Evolutionary conservation across 148 eudicot genomes (phyloP).

Genomic region (Polygonum maritimum): DNA sequence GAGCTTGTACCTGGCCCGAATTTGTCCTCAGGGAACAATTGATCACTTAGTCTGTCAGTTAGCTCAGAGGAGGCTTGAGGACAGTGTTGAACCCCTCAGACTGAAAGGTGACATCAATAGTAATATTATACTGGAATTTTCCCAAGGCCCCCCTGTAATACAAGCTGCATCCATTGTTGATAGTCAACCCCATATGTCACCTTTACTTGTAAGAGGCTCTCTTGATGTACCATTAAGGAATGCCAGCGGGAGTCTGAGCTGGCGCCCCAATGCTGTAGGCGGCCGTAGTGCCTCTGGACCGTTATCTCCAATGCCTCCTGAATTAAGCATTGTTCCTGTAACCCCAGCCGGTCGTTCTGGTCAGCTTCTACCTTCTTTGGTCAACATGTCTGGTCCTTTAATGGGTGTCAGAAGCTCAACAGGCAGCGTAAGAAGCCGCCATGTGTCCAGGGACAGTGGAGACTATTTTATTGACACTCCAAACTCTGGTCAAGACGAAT

Average conservation of each 20-base stretch:
- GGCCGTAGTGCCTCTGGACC: conserved; percentile 98
- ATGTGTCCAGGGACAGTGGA: conserved; percentile 96
- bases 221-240: conserved; percentile 88
- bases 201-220: conserved; percentile 93
- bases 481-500: conserved; percentile 86
- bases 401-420: conserved; percentile 96
- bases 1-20: conserved; percentile 88
- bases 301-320: conserved; percentile 87
- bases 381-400: conserved; percentile 98
- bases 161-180: conserved; percentile 62
- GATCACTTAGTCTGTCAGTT: conserved; percentile 95
- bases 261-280: conserved; percentile 86
- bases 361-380: conserved; percentile 85
- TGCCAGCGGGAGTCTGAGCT: conserved; percentile 84
- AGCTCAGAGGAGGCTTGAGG: conserved; percentile 92
- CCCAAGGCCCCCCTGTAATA: conserved; percentile 75
- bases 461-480: conserved; percentile 97
- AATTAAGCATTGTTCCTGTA: conserved; percentile 72
- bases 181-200: conserved; percentile 97
- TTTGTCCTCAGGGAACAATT: conserved; percentile 93
- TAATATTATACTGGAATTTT: conserved; percentile 68
- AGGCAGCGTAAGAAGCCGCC: conserved; percentile 91
- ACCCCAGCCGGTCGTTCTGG: conserved; percentile 88
- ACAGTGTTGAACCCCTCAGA: conserved; percentile 74
- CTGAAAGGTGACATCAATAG: conserved; percentile 58